Conservation (phyloP, 2,329 filamentous ascomycete genomes). For the Trichophyton simii region DNA sequence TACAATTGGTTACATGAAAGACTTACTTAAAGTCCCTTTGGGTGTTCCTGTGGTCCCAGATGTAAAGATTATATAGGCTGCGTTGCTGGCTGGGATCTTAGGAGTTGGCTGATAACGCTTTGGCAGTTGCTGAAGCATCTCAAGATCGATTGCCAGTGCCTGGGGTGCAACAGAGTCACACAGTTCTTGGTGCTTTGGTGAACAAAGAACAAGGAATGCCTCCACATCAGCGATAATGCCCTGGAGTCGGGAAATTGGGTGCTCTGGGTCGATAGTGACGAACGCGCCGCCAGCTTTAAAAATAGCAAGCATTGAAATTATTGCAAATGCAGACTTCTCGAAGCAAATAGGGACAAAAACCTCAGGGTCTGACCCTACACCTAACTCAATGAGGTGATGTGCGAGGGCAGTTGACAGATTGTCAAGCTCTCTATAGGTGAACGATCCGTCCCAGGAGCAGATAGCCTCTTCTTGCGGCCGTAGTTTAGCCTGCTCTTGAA, state of each 20-base stretch:
- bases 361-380: constrained; percentile 40
- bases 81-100: constrained; percentile 10
- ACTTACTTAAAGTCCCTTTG: constrained; percentile 49
- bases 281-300: constrained; percentile 23
- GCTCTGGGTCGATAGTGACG: constrained; percentile 21
- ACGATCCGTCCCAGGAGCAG: constrained; percentile 19
- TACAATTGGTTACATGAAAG: background rate
- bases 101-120: constrained; percentile 7
- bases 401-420: constrained; percentile 51
- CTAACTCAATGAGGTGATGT: constrained; percentile 38
- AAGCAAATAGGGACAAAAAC: constrained; percentile 59
- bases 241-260: constrained; percentile 18
- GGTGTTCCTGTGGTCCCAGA: constrained; percentile 40
- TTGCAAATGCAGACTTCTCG: constrained; percentile 61
- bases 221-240: constrained; percentile 16
- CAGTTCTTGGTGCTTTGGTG: constrained; percentile 8
- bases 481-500: constrained; percentile 10
- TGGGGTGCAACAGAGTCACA: constrained; percentile 7
- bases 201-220: constrained; percentile 14
- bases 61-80: constrained; percentile 44
- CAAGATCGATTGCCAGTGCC: constrained; percentile 7
- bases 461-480: constrained; percentile 15
- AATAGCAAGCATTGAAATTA: constrained; percentile 31
- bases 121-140: constrained; percentile 10
- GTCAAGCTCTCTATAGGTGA: constrained; percentile 58